Base-by-base conservation (phyloP, 1,284 basidiomycete genomes). In the Pholiota adiposa region DNA sequence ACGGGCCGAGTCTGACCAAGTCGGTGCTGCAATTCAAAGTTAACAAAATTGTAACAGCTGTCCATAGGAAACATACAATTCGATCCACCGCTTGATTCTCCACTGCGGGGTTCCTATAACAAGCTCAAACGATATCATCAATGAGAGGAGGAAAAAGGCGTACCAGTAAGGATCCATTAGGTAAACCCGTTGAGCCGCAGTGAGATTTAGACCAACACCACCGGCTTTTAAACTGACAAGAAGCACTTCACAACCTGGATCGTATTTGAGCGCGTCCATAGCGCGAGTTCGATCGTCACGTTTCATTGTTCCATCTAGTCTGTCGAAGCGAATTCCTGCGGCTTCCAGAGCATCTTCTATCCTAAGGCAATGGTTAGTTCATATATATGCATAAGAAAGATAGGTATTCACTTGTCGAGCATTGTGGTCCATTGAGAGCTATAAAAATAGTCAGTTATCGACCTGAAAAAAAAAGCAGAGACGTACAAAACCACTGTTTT, bases 61-160 rank as follows among this genome's bases (percentile, higher is more conserved):
- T 50, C 56, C 50, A 46, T 19, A 61, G 62, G 9, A 21, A 14
- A 88, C 91, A 68, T 61, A 83, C 82, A 56, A 97, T 95, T 62
- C 96, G 88, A 80, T 97, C 92, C 56, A 97, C 93, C 21, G 95
- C 95, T 75, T 97, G 96, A 70, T 96, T 94, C 79, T 98, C 96
- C 6, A 97, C 96, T 11, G 95, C 95, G 18, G 96, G 96, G 70
- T 98, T 98, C 94, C 93, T 94, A 69, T 23, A 64, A 25, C 54
- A 58, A 14, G 55, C 59, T 36, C n/a, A 56, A 18, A 29, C 51
- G 46, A 51, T 54, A 61, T 51, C 53, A 44, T 43, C 48, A 52
- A 25, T 31, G 31, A 57, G 51, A 25, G 6, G 36, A 59, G 33
- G 31, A 16, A 27, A 31, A 48, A 51, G n/a, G 68, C 83, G 61